phyloP scores from a whole-genome alignment of 345 rosid species.

The Camelina neglecta region DNA sequence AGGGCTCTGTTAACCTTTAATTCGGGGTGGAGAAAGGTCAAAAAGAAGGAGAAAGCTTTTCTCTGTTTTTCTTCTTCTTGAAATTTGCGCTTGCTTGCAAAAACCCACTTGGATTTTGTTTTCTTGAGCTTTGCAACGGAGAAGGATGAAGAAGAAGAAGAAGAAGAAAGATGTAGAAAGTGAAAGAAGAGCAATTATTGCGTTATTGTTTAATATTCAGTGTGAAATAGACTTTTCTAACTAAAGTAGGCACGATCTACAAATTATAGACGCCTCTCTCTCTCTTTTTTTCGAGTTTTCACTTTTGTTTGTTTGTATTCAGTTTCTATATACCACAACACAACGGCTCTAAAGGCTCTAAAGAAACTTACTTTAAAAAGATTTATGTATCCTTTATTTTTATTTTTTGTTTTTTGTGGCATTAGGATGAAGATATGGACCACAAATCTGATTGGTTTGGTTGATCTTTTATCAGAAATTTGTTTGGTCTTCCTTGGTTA shows the following conservation, averaged over 20 bases:
- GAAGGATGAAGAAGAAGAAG: not conserved
- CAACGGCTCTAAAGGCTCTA: constrained; percentile 41
- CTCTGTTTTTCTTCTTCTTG: constrained; percentile 39
- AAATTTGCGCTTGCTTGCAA: constrained; percentile 28
- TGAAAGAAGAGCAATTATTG: constrained; percentile 38
- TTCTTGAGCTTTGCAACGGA: constrained; percentile 39
- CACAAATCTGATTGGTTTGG: constrained; percentile 8
- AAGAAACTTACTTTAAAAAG: constrained; percentile 23
- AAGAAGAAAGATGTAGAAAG: constrained; percentile 28
- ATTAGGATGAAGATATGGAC: constrained; percentile 24
- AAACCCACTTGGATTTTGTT: constrained; percentile 13
- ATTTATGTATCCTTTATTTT: not conserved
- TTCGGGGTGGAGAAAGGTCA: constrained; percentile 19
- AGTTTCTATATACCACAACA: constrained; percentile 4
- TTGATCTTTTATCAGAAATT: not conserved
- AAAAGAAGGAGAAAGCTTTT: constrained; percentile 38
- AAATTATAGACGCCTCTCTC: constrained; percentile 40
- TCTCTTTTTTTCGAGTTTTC: constrained; percentile 15
- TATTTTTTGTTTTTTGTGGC: constrained; percentile 1
- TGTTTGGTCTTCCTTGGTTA: not conserved
- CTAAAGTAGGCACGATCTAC: constrained; percentile 42
- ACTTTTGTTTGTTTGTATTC: constrained; percentile 34
- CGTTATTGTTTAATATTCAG: constrained; percentile 22
- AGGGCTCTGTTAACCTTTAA: constrained; percentile 29
- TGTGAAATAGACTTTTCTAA: constrained; percentile 44